Conservation (phyloP, 1,284 basidiomycete species). For the Cerrena zonata region DNA sequence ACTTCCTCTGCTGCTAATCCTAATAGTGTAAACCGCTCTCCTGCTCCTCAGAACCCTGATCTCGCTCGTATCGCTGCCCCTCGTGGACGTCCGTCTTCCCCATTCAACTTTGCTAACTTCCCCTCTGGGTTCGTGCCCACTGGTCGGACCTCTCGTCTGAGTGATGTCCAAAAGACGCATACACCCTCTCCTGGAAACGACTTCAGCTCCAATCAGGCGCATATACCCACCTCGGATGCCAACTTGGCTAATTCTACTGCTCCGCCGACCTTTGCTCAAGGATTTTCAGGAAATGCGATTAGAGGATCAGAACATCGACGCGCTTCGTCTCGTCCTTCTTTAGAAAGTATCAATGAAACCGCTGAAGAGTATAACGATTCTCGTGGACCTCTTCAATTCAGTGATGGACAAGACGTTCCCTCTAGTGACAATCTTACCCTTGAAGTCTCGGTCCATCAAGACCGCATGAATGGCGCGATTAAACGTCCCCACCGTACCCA, state of each 20-base stretch:
- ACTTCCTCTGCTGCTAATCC: conserved; percentile 1
- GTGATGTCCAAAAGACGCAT: conserved; percentile 10
- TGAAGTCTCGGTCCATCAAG: background rate
- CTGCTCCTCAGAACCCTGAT: background rate
- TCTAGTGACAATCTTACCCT: background rate
- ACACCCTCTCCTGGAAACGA: conserved; percentile 14
- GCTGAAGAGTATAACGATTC: background rate
- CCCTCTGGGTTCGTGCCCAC: background rate
- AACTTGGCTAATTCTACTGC: background rate
- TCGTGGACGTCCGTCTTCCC: background rate
- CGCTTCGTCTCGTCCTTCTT: background rate
- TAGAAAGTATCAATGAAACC: conserved; percentile 2
- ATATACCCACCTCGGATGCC: conserved; percentile 21
- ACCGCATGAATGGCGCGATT: background rate
- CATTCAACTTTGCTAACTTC: conserved; percentile 1
- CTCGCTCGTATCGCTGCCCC: conserved; percentile 13
- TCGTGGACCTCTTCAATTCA: background rate
- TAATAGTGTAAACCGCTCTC: conserved; percentile 1
- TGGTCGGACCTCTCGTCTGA: background rate
- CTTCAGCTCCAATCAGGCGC: conserved; percentile 22
- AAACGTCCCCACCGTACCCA: conserved; percentile 1
- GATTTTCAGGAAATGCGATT: background rate
- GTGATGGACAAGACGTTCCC: background rate
- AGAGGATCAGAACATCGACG: background rate
- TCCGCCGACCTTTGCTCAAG: background rate